Base-by-base conservation (phyloP, 768 basidiomycete genomes). In the Sporobolomyces roseus region DNA sequence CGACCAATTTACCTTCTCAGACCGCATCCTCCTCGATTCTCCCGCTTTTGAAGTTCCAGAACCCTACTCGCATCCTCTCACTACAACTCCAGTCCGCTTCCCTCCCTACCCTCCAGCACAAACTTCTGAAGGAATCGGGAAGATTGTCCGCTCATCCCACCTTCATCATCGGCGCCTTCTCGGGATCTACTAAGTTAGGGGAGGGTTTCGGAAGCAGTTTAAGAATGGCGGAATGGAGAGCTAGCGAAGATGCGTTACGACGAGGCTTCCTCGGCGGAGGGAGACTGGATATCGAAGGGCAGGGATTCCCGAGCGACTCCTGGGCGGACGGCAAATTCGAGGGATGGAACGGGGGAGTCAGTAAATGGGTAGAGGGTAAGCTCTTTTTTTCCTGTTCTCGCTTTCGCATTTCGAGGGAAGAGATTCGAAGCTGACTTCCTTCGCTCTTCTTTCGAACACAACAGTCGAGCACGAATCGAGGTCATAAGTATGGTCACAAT, bases 141-240 rank as follows among this genome's bases (percentile, higher is more conserved):
- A 88, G 93, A 52, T 86, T 86, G 73, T 89, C 91, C 1, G 89
- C 90, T 74, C 87, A 91, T 4, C 93, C 96, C 1, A 84, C 93
- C 45, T 99, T 89, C 78, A 88, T 96, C n/a, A 88, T 94, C n/a
- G 96, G 92, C 23, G 88, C 96, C 66, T 98, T 85, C 78, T 90
- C 86, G 29, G 91, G 86, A 46, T 65, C 90, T 85, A 51, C 77
- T 77, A 85, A 96, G 79, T 84, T 99, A 3, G 91, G 93, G 8
- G 93, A 99, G 79, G 93, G 93, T 19, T 91, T 93, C 76, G 96
- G 96, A 60, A 88, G 86, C 73, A 93, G 90, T 4, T 80, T 97
- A 62, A 87, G 85, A 78, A 98, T 98, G 94, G 92, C 92, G 21
- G 92, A 97, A 79, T 93, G 85, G 80, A 83, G 94, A 65, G 91